Base-by-base conservation (phyloP, 257 asterid genomes). In the Penstemon newberryi region DNA sequence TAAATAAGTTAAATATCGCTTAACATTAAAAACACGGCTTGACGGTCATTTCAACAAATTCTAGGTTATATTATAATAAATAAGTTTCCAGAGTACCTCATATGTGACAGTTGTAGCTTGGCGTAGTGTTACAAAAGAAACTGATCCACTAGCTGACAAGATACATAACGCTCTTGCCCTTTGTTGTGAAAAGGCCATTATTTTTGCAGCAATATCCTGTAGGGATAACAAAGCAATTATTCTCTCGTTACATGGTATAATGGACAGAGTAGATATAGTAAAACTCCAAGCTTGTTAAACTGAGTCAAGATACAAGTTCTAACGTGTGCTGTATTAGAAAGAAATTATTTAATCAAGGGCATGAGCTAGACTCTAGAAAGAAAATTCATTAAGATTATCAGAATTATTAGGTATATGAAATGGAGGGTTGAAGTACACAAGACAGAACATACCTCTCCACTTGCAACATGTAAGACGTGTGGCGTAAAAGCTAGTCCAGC, bases 401-500 rank as follows among this genome's bases (percentile, higher is more conserved):
- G 7, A 45, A 25, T 4, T 0, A 7, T 33, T 5, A 13, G n/a
- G 43, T 63, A 9, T 42, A 41, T 45, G 25, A 42, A 11, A 44
- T 41, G 10, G 40, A 63, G 25, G 40, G 43, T 19, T 6, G 5
- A 36, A 11, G 40, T 54, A 19, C 36, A 55, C 43, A 1, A 0
- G 60, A 43, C 3, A 61, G 18, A 60, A 73, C 65, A 74, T 70
- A 94, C 99, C 97, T 94, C 99, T 71, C 97, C 97, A 54, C 56
- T 75, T 58, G 73, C 89, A 15, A 84, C 70, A 6, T 85, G 89
- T 70, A 94, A 72, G 70, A 94, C 85, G 74, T 94, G 99, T 0
- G 99, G 99, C 12, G 99, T 87, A 73, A 94, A 94, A 44, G 99
- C 99, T 19, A 85, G 79, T 63, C 99, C 99, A 69, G 96, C 97